phyloP scores from a whole-genome alignment of 2,329 filamentous ascomycete genomes.

The Colletotrichum sp. region DNA sequence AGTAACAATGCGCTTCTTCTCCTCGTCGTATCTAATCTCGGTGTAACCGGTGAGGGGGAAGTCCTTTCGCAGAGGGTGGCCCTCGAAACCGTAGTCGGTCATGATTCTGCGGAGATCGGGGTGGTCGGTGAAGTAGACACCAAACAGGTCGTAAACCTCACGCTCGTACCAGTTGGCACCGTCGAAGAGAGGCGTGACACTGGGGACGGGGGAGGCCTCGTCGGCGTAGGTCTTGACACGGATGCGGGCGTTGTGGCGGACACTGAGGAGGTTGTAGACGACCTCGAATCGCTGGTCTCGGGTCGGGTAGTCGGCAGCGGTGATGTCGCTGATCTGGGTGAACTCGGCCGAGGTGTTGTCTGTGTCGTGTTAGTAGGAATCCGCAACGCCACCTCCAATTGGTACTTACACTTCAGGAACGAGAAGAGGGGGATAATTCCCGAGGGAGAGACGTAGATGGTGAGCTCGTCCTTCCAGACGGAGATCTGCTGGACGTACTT shows the following conservation, averaged over 20 bases:
- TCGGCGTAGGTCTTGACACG: constrained; percentile 99
- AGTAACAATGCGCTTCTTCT: constrained; percentile 99
- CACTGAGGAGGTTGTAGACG: constrained; percentile 95
- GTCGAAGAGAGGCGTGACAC: constrained; percentile 84
- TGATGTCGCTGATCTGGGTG: constrained; percentile 91
- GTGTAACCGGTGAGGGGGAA: constrained; percentile 98
- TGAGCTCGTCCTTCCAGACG: constrained; percentile 99
- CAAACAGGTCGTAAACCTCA: constrained; percentile 97
- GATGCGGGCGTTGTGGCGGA: constrained; percentile 95
- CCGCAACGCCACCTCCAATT: not conserved
- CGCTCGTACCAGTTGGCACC: constrained; percentile 99
- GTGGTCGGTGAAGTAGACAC: constrained; percentile 95
- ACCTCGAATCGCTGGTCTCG: constrained; percentile 96
- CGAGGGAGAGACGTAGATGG: constrained; percentile 87
- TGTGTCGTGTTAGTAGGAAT: constrained; percentile 29
- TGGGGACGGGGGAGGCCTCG: constrained; percentile 91
- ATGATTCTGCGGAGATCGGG: constrained; percentile 96
- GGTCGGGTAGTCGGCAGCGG: constrained; percentile 94
- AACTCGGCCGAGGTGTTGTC: constrained; percentile 97
- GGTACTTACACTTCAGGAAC: constrained; percentile 78
- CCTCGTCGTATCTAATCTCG: constrained; percentile 96
- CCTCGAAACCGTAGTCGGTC: constrained; percentile 99
- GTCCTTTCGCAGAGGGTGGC: constrained; percentile 95
- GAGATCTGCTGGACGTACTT: constrained; percentile 99
- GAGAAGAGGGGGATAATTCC: constrained; percentile 90